Evolutionary conservation across 2,329 filamentous ascomycete genomes (phyloP).

Genomic region (Fusarium xyrophilum): DNA sequence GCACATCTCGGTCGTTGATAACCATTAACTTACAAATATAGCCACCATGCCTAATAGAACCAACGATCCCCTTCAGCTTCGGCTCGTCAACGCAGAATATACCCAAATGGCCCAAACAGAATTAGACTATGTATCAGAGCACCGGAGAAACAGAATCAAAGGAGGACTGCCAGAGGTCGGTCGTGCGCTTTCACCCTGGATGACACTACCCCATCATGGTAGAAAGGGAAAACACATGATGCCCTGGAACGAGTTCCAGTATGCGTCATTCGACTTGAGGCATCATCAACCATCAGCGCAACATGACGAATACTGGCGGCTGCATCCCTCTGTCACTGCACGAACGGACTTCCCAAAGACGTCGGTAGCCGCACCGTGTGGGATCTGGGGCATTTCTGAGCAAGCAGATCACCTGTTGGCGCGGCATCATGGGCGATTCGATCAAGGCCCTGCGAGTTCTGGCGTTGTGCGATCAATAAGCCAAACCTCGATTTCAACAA

Average conservation of each 20-base stretch:
- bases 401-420: constrained; percentile 29
- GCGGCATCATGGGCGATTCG: constrained; percentile 18
- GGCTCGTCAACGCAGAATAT: background rate
- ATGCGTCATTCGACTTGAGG: constrained; percentile 25
- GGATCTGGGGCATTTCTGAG: constrained; percentile 19
- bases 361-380: constrained; percentile 32
- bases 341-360: constrained; percentile 19
- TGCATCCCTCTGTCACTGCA: constrained; percentile 7
- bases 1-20: background rate
- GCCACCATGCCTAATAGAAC: background rate
- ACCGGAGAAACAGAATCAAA: constrained; percentile 3
- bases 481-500: constrained; percentile 44
- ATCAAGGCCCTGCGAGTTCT: constrained; percentile 16
- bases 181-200: background rate
- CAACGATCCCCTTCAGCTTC: background rate
- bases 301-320: constrained; percentile 23
- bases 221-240: constrained; percentile 16
- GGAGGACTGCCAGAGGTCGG: background rate
- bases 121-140: constrained; percentile 2
- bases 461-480: constrained; percentile 40
- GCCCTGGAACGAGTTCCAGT: constrained; percentile 14
- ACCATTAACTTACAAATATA: background rate
- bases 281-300: constrained; percentile 12
- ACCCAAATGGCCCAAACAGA: background rate
- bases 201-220: constrained; percentile 8